phyloP scores from a whole-genome alignment of 331 rosid genomes.

The Cydonia oblonga region DNA sequence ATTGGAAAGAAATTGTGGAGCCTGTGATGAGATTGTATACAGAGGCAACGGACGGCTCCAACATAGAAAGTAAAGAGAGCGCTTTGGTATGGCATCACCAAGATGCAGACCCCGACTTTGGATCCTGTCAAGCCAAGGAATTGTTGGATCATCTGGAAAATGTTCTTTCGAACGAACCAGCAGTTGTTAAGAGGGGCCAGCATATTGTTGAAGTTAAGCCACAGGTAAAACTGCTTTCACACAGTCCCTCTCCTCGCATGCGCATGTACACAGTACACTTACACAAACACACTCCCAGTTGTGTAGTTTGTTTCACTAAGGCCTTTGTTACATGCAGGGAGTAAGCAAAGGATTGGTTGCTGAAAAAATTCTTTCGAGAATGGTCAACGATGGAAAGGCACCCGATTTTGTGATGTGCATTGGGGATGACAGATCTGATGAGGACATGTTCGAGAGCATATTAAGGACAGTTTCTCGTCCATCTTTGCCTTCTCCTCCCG shows the following conservation, averaged over 20 bases:
- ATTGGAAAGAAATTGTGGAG: slow-evolving; percentile 82
- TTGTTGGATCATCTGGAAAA: slow-evolving; percentile 83
- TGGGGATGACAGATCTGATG: slow-evolving; percentile 92
- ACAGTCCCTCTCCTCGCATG: not conserved
- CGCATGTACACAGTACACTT: not conserved
- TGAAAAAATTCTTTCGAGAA: slow-evolving; percentile 62
- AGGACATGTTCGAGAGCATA: slow-evolving; percentile 98
- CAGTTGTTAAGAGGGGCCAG: slow-evolving; percentile 70
- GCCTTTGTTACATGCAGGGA: slow-evolving; percentile 47
- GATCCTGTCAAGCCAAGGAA: slow-evolving; percentile 96
- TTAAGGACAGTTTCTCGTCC: slow-evolving; percentile 46
- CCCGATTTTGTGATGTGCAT: slow-evolving; percentile 91
- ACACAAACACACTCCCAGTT: not conserved
- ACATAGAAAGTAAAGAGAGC: slow-evolving; percentile 74
- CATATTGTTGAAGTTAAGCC: slow-evolving; percentile 95
- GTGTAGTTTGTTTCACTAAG: slow-evolving; percentile 3
- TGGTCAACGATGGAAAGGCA: slow-evolving; percentile 47
- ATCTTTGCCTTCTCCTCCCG: slow-evolving; percentile 51
- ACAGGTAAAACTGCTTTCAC: slow-evolving; percentile 39
- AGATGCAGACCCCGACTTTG: slow-evolving; percentile 97
- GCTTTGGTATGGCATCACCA: slow-evolving; percentile 99
- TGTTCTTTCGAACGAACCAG: slow-evolving; percentile 90
- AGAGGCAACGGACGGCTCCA: slow-evolving; percentile 91
- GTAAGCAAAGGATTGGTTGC: slow-evolving; percentile 84
- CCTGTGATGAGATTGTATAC: slow-evolving; percentile 85